A percentile compares a stretch with the other conserved stretches of the same genome.
Evolutionary conservation across 345 rosid genomes (phyloP).

Genomic region (Microthlaspi erraticum): DNA sequence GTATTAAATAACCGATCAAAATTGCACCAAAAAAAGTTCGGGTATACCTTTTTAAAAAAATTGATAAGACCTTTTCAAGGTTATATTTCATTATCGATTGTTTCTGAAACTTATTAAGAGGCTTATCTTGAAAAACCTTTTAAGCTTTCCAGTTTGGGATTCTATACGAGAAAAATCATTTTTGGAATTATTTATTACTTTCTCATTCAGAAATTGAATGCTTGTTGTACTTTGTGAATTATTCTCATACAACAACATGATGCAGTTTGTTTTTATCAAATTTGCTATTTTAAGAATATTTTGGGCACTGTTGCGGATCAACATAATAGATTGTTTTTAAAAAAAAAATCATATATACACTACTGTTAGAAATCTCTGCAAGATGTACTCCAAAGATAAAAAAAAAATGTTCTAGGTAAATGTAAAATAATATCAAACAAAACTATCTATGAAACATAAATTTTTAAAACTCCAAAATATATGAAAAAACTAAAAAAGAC

Average conservation of each 20-base stretch:
- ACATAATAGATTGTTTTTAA: not conserved
- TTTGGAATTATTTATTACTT: not conserved
- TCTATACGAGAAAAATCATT: not conserved
- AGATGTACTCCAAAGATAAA: not conserved
- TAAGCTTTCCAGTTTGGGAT: constrained; percentile 15
- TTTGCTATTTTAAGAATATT: not conserved
- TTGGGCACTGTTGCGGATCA: constrained; percentile 1
- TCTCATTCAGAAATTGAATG: not conserved
- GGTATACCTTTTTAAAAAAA: no score
- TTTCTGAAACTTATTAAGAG: not conserved
- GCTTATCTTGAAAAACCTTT: constrained; percentile 20
- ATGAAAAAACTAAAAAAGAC: not conserved
- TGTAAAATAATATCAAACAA: not conserved
- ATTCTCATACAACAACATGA: not conserved
- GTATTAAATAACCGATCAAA: no score
- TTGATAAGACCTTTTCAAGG: no score
- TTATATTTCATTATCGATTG: constrained; percentile 19
- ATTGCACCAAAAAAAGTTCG: no score
- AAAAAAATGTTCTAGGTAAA: no score
- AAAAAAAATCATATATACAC: not conserved
- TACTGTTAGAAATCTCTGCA: not conserved
- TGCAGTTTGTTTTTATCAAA: constrained; percentile 1
- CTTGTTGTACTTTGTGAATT: not conserved
- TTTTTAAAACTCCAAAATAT: not conserved
- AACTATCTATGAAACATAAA: no score